phyloP scores from a whole-genome alignment of 805 yeast genomes.

The Brettanomyces naardenensis region DNA sequence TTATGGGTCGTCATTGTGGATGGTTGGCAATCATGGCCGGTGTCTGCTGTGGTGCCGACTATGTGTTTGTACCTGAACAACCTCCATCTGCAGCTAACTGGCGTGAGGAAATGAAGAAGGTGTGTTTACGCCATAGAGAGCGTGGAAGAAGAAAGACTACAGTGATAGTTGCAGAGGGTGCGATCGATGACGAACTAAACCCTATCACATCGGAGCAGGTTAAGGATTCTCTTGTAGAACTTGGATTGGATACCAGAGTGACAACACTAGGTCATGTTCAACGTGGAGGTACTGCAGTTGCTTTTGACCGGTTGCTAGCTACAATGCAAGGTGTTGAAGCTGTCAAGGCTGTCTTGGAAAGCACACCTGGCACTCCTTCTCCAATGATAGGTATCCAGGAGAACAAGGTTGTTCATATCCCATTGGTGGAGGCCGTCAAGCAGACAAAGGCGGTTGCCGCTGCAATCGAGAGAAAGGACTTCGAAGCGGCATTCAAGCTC shows the following conservation, averaged over 20 bases:
- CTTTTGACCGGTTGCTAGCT: constrained; percentile 63
- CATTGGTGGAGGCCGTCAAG: constrained; percentile 65
- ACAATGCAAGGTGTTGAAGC: constrained; percentile 81
- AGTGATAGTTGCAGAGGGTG: constrained; percentile 82
- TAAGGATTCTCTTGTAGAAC: constrained; percentile 51
- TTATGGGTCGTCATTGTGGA: constrained; percentile 88
- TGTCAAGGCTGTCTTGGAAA: constrained; percentile 63
- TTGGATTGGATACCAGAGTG: constrained; percentile 71
- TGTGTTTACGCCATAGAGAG: constrained; percentile 54
- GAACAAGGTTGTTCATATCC: constrained; percentile 59
- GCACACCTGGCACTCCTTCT: constrained; percentile 64
- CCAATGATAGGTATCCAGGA: constrained; percentile 72
- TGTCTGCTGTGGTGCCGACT: constrained; percentile 73
- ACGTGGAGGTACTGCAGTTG: constrained; percentile 78
- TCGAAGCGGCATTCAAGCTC: constrained; percentile 59
- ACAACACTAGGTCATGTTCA: constrained; percentile 78
- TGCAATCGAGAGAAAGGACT: constrained; percentile 58
- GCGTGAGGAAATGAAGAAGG: constrained; percentile 59
- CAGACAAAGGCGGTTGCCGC: constrained; percentile 66
- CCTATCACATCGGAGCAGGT: constrained; percentile 64
- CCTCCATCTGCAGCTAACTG: constrained; percentile 60
- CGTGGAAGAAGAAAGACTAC: constrained; percentile 74
- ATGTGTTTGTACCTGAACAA: constrained; percentile 71
- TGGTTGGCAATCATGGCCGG: constrained; percentile 84
- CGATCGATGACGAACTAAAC: constrained; percentile 58